Evolutionary conservation across 225 moss, liverwort and hornwort species (phyloP), one percentile per base, ranked within the genome.

Genomic region (Climacium dendroides): DNA sequence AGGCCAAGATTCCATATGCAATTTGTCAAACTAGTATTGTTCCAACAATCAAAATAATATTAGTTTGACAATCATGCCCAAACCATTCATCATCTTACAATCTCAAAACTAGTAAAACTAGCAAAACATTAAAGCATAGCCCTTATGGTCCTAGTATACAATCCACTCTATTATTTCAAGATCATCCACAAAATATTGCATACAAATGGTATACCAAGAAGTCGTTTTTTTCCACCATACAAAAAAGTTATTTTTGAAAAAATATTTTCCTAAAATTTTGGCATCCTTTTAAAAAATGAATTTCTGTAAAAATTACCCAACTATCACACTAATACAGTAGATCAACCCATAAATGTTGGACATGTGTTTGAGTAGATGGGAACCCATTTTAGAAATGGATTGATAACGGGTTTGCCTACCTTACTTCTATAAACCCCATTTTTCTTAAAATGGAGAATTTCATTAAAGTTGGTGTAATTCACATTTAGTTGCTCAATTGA

Each of bases 361-460:
- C 13, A 13, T 60, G 29, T 45, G 45, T 45, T 45, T 61, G 15
- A 29, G 5, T 28, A 60, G 15, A 64, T 34, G 5, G 15, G 19
- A 2, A 35, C 0, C 0, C 19, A 35, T 11, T 19, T 65, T 35
- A 11, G 19, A 65, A 19, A n/a, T n/a, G 65, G 2, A 19, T n/a
- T 19, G 20, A 35, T n/a, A n/a, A 1, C 3, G 6, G 11, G 3
- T n/a, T 2, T 19, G 1, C 15, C 1, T 32, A 10, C 10, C 11
- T 35, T 65, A 35, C 19, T 29, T 62, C 0, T 4, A 2, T 2
- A 17, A 34, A 34, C 63, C 22, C 22, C 12, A n/a, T 66, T n/a
- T 20, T 66, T 2, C 2, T 20, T 66, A n/a, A n/a, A 66, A 65
- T n/a, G 6, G 66, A 66, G n/a, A 20, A 20, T 6, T 37, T 37